Conservation (phyloP, 768 basidiomycete species). For the Auricularia sp. region DNA sequence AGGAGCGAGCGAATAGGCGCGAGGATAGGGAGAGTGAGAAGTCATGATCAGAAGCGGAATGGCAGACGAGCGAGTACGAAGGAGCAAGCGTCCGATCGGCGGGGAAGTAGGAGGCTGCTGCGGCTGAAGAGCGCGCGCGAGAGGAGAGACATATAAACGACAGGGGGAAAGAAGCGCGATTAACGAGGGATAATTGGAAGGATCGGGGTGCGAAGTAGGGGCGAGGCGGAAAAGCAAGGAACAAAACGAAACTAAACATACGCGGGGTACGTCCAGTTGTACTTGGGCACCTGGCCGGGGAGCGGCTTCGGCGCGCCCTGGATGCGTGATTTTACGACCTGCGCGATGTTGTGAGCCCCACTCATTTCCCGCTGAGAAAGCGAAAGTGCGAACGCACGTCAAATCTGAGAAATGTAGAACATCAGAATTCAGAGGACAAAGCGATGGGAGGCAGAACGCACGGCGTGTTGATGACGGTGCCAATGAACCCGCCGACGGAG, state of each 20-base stretch:
- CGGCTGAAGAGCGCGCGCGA: no score
- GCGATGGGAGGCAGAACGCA: constrained; percentile 23
- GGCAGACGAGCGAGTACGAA: no score
- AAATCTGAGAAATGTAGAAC: neutral
- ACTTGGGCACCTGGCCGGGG: constrained; percentile 69
- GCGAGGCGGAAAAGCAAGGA: no score
- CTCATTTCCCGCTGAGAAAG: no score
- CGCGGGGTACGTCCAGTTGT: constrained; percentile 94
- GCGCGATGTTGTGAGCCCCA: neutral
- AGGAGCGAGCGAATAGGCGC: neutral
- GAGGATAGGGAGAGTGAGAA: no score
- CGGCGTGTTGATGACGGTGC: constrained; percentile 91
- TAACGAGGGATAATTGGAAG: no score
- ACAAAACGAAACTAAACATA: constrained; percentile 17
- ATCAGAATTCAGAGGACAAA: constrained; percentile 1
- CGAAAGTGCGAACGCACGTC: constrained; percentile 5
- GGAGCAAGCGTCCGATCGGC: no score
- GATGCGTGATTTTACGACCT: constrained; percentile 96
- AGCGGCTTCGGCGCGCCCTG: constrained; percentile 57
- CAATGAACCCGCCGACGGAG: constrained; percentile 78
- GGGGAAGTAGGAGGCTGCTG: no score
- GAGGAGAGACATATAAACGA: no score
- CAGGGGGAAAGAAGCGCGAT: no score
- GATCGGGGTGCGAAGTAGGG: no score
- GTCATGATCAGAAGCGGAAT: no score